These are phyloP conservation scores for Irineochytrium annulatum DNA, from an alignment of 192 early-diverging fungal genomes.

Conservation along the genomic window DNA sequence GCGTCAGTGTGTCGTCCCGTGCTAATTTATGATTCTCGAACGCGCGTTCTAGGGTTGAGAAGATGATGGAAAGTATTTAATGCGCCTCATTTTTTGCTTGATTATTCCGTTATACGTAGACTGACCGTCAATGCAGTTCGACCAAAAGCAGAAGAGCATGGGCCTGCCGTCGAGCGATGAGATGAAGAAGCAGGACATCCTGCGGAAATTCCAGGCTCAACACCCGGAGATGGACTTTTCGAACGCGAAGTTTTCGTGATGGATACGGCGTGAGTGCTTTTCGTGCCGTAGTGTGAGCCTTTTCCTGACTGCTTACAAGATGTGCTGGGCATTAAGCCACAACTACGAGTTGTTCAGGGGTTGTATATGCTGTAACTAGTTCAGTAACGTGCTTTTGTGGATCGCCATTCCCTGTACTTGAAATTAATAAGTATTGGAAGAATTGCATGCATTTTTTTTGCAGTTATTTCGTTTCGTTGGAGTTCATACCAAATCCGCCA, in stretches of 20 bases:
- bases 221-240: constrained; percentile 48
- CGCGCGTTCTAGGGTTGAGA: constrained; percentile 55
- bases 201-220: constrained; percentile 67
- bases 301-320: no score
- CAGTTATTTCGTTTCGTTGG: no score
- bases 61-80: constrained; percentile 76
- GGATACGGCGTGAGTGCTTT: no score
- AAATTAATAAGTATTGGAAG: no score
- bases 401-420: no score
- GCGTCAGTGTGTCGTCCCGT: background rate
- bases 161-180: constrained; percentile 77
- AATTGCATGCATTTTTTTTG: no score
- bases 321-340: no score
- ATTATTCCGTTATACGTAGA: background rate
- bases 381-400: no score
- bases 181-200: constrained; percentile 66
- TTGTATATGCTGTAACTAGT: no score
- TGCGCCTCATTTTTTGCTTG: background rate
- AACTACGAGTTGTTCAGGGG: no score
- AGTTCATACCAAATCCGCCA: no score
- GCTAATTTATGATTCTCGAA: background rate
- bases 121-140: constrained; percentile 56
- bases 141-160: constrained; percentile 80
- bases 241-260: constrained; percentile 33
- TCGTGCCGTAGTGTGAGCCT: no score